Base-by-base conservation (phyloP, 2,329 filamentous ascomycete genomes). In the Elsinoe fawcettii region DNA sequence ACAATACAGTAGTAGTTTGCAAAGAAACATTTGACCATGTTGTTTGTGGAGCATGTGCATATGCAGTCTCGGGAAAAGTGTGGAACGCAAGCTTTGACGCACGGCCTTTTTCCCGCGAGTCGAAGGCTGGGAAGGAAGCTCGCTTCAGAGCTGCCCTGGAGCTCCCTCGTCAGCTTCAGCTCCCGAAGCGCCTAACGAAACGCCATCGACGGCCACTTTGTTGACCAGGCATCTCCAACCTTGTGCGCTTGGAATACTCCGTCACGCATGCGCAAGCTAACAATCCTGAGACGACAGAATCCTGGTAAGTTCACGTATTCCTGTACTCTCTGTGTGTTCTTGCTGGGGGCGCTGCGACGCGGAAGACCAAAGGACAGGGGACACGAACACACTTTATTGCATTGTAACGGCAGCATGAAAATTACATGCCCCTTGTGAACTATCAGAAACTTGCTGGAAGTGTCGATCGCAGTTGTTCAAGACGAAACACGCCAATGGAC, bases 201-300 rank as follows among this genome's bases (percentile, higher is more conserved):
- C 46, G 25, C 30, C 46, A 51, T 51, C 16, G 30, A 51, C 30
- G 46, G 41, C 41, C 46, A 22, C 30, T 36, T 53, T n/a, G 49
- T 53, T 53, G 49, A 53, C 49, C 49, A 36, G 49, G 49, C 49
- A 53, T 53, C 49, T 27, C 46, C 23, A 53, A 53, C 16, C 30
- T 30, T 34, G 16, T 37, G 14, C 34, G 25, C 20, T 25, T n/a
- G 16, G 30, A n/a, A 23, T 39, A 36, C 18, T 37, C 23, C 49
- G 44, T 34, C 46, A 32, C 34, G 25, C 14, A n/a, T 27, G 23
- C 22, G 41, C 41, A 46, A 46, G 20, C 20, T n/a, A 46, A 18
- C 27, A 34, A 34, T 51, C 27, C 46, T 32, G 23, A 32, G 46
- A 32, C 3, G 14, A 11, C 11, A 34, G 8, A 32, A 51, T 51